Conservation (phyloP, 306 rosid genomes). For the Mucuna pruriens region DNA sequence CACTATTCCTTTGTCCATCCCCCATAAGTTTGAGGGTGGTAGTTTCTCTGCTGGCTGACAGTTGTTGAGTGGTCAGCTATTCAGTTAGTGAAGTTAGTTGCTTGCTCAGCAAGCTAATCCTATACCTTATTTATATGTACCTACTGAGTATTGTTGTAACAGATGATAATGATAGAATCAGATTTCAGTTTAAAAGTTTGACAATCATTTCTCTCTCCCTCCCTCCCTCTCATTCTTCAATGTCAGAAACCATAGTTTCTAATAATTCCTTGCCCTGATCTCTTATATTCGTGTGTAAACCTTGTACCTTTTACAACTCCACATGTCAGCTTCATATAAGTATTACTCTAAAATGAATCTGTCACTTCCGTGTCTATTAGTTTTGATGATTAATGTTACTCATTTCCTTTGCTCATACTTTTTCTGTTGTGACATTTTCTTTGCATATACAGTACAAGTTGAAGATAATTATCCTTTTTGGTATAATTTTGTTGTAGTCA, state of each 20-base stretch:
- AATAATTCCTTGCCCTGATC: neutral
- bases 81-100: too few species aligned
- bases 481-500: slow-evolving; percentile 57
- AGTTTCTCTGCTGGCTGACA: too few species aligned
- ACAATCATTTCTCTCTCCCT: neutral
- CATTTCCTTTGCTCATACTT: slow-evolving; percentile 13
- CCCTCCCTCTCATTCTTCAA: neutral
- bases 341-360: neutral
- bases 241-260: neutral
- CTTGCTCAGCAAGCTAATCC: too few species aligned
- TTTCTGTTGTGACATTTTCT: neutral
- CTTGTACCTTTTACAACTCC: slow-evolving; percentile 26
- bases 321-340: slow-evolving; percentile 11
- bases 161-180: neutral
- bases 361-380: neutral
- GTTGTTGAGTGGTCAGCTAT: too few species aligned
- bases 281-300: neutral
- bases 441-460: slow-evolving; percentile 11
- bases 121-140: too few species aligned
- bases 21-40: too few species aligned
- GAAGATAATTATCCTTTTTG: slow-evolving; percentile 35
- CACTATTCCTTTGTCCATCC: too few species aligned
- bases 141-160: too few species aligned
- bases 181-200: neutral
- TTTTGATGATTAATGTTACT: neutral